phyloP scores from a whole-genome alignment of 177 flowering plant genomes.

The Telopea speciosissima region DNA sequence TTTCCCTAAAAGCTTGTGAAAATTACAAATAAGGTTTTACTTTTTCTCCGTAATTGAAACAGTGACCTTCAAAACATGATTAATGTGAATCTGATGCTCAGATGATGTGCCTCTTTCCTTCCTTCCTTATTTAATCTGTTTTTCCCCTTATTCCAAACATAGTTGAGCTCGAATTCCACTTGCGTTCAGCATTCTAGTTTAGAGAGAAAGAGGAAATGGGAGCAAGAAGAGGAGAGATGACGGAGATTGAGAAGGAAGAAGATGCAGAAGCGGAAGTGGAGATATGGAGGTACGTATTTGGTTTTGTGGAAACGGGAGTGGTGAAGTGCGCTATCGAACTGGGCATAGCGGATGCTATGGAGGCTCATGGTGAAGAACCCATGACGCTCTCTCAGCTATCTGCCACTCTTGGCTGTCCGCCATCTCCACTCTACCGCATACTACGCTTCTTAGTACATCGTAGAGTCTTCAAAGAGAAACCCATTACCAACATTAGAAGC shows the following conservation, averaged over 20 bases:
- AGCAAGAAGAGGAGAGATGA: background rate
- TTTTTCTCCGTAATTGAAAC: too few relatives aligned
- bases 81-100: too few relatives aligned
- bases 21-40: too few relatives aligned
- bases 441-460: constrained; percentile 39
- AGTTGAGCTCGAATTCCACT: too few relatives aligned
- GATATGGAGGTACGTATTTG: constrained; percentile 51
- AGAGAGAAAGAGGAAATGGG: too few relatives aligned
- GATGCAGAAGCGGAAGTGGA: constrained; percentile 36
- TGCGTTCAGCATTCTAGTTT: too few relatives aligned
- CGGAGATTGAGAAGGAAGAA: constrained; percentile 21
- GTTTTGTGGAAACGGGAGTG: constrained; percentile 44
- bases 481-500: background rate
- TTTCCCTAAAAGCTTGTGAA: too few relatives aligned
- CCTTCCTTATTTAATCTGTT: too few relatives aligned
- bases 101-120: too few relatives aligned
- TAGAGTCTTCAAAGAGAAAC: constrained; percentile 25
- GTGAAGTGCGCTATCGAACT: constrained; percentile 65
- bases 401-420: constrained; percentile 26
- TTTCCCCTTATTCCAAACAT: too few relatives aligned
- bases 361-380: constrained; percentile 25
- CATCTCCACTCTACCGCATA: constrained; percentile 37
- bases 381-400: constrained; percentile 38
- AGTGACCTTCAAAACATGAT: too few relatives aligned
- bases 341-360: constrained; percentile 44